Percentiles rank a stretch among this genome's conserved stretches.
These are phyloP conservation scores for Seminavis robusta DNA, from an alignment of 108 stramenopile species.

Conservation along the genomic window DNA sequence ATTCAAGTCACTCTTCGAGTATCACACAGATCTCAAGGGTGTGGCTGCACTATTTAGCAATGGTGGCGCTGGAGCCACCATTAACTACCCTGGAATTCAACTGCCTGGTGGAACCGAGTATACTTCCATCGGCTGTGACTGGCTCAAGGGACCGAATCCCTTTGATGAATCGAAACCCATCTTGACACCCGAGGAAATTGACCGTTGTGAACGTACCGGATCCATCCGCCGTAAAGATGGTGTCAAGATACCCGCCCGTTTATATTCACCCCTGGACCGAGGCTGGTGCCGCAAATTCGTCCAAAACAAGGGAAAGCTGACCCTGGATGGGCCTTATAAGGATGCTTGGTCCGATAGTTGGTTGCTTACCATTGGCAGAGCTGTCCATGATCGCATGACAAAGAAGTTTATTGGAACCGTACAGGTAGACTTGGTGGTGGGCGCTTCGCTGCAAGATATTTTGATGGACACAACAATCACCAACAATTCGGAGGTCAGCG, in stretches of 20 bases:
- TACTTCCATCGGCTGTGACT: constrained; percentile 44
- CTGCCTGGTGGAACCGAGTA: constrained; percentile 7
- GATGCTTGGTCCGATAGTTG: constrained; percentile 33
- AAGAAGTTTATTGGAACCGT: constrained; percentile 35
- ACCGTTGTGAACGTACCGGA: too few species aligned
- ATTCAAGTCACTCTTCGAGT: constrained; percentile 38
- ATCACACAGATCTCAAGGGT: constrained; percentile 19
- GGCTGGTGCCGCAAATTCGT: constrained; percentile 40
- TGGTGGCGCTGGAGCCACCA: constrained; percentile 32
- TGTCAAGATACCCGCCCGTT: constrained; percentile 11
- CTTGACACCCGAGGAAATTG: too few species aligned
- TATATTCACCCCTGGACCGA: constrained; percentile 43
- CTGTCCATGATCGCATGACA: constrained; percentile 36
- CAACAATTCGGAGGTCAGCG: too few species aligned
- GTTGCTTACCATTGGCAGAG: constrained; percentile 22
- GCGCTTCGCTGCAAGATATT: too few species aligned
- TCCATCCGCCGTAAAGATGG: too few species aligned
- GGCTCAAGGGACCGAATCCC: constrained; percentile 37
- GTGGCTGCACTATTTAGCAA: constrained; percentile 39
- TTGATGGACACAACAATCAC: too few species aligned
- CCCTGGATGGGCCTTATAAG: constrained; percentile 27
- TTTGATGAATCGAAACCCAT: constrained; percentile 34
- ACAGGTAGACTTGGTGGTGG: constrained; percentile 29
- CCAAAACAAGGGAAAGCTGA: constrained; percentile 16
- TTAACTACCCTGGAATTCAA: constrained; percentile 31